Evolutionary conservation across 208 protist species (phyloP).

Genomic region (Trypanosoma avium): DNA sequence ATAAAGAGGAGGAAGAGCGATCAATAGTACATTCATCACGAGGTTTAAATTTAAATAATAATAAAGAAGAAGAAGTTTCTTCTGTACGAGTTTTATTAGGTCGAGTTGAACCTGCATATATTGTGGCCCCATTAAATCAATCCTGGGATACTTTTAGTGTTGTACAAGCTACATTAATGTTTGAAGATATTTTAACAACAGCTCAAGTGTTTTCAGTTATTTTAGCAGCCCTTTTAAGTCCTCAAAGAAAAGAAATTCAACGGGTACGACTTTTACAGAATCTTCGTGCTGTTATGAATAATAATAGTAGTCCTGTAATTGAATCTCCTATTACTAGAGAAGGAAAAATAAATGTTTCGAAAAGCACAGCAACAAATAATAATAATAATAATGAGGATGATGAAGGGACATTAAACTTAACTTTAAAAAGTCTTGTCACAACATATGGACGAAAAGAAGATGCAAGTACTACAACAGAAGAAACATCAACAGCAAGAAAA

Average conservation of each 20-base stretch:
- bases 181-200: slow-evolving; percentile 17
- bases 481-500: neutral
- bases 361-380: neutral
- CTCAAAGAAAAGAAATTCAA: slow-evolving; percentile 37
- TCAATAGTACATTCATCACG: slow-evolving; percentile 12
- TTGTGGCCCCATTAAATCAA: slow-evolving; percentile 65
- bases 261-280: slow-evolving; percentile 33
- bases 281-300: slow-evolving; percentile 17
- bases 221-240: slow-evolving; percentile 53
- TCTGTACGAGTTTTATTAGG: slow-evolving; percentile 52
- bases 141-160: slow-evolving; percentile 63
- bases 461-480: no score
- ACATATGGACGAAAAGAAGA: neutral
- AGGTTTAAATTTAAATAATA: no score
- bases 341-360: no score
- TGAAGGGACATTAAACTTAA: neutral
- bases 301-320: neutral
- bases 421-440: neutral
- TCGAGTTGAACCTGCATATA: slow-evolving; percentile 50
- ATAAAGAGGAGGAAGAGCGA: neutral
- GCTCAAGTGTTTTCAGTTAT: slow-evolving; percentile 43
- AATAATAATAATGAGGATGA: neutral
- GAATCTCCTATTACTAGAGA: neutral
- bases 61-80: neutral
- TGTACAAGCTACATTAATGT: slow-evolving; percentile 51